Evolutionary conservation across 192 early-diverging fungal genomes (phyloP).

Genomic region (Radiomyces spectabilis): DNA sequence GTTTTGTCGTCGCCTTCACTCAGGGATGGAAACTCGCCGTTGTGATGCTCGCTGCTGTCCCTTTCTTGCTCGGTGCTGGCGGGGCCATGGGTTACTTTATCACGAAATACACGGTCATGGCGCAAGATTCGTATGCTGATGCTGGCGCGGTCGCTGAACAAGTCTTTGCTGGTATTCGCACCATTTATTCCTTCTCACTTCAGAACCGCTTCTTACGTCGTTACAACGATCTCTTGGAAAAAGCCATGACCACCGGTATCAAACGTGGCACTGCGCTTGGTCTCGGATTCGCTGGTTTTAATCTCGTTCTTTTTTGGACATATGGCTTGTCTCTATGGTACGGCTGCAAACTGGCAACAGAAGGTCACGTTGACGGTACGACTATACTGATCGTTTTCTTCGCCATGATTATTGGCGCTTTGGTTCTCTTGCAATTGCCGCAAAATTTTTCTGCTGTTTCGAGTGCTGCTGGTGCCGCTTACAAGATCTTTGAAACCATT

Average conservation of each 20-base stretch:
- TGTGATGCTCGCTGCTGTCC: conserved; percentile 68
- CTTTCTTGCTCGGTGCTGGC: conserved; percentile 16
- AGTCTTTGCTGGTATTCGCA: conserved; percentile 71
- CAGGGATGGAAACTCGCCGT: conserved; percentile 74
- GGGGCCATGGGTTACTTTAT: conserved; percentile 5
- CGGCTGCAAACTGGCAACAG: conserved; percentile 51
- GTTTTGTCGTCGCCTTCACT: conserved; percentile 71
- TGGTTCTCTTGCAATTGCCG: conserved; percentile 37
- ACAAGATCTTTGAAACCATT: conserved; percentile 69
- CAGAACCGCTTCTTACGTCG: conserved; percentile 57
- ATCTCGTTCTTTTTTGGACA: conserved; percentile 59
- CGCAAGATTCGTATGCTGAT: conserved; percentile 55
- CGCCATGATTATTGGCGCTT: conserved; percentile 68
- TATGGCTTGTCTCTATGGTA: conserved; percentile 82
- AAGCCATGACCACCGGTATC: conserved; percentile 53
- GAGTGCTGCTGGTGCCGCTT: conserved; percentile 69
- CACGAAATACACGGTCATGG: conserved; percentile 4
- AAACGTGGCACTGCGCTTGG: conserved; percentile 54
- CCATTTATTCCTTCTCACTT: conserved; percentile 76
- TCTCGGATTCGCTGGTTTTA: conserved; percentile 57
- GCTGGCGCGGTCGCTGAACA: conserved; percentile 84
- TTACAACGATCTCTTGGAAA: conserved; percentile 51
- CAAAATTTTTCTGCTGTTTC: conserved; percentile 62
- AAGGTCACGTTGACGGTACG: conserved; percentile 28
- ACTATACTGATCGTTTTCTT: conserved; percentile 78